Evolutionary conservation across 116 monocot species (phyloP).

Genomic region (Iris pallida): DNA sequence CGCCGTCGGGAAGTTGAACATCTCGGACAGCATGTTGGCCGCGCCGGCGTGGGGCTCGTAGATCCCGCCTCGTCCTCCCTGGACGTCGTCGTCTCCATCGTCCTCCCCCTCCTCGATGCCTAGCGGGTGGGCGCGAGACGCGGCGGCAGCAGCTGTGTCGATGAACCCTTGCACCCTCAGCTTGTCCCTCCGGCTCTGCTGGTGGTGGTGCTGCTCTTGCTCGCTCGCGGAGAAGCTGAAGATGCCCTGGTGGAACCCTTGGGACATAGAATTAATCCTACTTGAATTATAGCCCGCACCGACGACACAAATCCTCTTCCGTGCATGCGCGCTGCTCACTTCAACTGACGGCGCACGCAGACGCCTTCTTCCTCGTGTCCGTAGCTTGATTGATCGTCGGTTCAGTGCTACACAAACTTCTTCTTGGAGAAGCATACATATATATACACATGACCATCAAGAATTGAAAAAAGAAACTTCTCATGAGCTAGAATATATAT

Average conservation of each 20-base stretch:
- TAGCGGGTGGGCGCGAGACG: neutral
- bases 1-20: slow-evolving; percentile 53
- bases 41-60: slow-evolving; percentile 33
- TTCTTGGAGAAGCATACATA: too few species aligned
- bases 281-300: neutral
- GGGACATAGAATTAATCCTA: slow-evolving; percentile 47
- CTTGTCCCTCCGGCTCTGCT: slow-evolving; percentile 60
- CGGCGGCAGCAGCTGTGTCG: slow-evolving; percentile 16
- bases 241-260: slow-evolving; percentile 41
- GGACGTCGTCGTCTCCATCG: neutral
- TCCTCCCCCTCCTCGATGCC: slow-evolving; percentile 29
- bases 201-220: slow-evolving; percentile 21
- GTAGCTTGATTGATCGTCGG: too few species aligned
- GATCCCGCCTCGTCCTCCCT: slow-evolving; percentile 33
- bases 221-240: slow-evolving; percentile 33
- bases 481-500: too few species aligned
- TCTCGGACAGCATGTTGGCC: slow-evolving; percentile 66
- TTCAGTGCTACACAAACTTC: too few species aligned
- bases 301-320: neutral
- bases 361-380: slow-evolving; percentile 30
- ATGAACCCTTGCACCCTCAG: slow-evolving; percentile 52
- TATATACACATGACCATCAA: too few species aligned
- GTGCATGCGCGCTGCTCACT: neutral
- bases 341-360: slow-evolving; percentile 40
- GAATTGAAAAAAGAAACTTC: too few species aligned